These are phyloP conservation scores for Lentinula sp. DNA, from an alignment of 768 basidiomycete species.

Conservation along the genomic window DNA sequence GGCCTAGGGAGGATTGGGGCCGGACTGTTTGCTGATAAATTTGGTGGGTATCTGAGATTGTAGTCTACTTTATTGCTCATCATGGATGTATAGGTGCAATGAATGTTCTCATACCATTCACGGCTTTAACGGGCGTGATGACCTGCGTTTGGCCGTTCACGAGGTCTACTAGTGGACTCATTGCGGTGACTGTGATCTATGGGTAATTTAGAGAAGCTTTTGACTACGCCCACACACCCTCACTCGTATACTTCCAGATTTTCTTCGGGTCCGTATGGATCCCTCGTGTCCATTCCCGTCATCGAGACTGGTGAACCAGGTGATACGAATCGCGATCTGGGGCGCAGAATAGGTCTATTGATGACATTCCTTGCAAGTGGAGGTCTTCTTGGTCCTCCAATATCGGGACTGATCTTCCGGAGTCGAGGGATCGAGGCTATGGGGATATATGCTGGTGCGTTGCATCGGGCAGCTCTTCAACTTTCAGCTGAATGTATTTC, in stretches of 20 bases:
- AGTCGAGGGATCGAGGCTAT: slow-evolving; percentile 22
- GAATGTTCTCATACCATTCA: slow-evolving; percentile 66
- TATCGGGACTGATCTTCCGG: slow-evolving; percentile 31
- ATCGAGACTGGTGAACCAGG: slow-evolving; percentile 10
- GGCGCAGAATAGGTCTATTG: slow-evolving; percentile 29
- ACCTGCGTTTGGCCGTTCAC: slow-evolving; percentile 41
- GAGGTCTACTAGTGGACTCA: slow-evolving; percentile 16
- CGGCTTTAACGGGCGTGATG: slow-evolving; percentile 30
- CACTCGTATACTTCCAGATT: slow-evolving; percentile 14
- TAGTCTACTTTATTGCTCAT: not conserved
- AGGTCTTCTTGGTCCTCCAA: slow-evolving; percentile 33
- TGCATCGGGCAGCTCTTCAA: not conserved
- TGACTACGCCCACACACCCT: not conserved
- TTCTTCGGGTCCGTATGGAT: slow-evolving; percentile 27
- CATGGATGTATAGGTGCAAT: slow-evolving; percentile 42
- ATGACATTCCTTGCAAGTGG: slow-evolving; percentile 29
- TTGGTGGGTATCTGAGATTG: slow-evolving; percentile 31
- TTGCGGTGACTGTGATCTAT: slow-evolving; percentile 31
- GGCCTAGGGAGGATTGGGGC: slow-evolving; percentile 52
- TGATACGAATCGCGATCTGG: slow-evolving; percentile 22
- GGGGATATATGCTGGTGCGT: slow-evolving; percentile 27
- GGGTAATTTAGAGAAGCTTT: slow-evolving; percentile 18
- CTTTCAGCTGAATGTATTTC: not conserved
- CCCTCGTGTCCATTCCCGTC: slow-evolving; percentile 24
- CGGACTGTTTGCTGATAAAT: slow-evolving; percentile 48